These are phyloP conservation scores for Colletotrichum liriopes DNA, from an alignment of 2,329 filamentous ascomycete species.

Conservation along the genomic window DNA sequence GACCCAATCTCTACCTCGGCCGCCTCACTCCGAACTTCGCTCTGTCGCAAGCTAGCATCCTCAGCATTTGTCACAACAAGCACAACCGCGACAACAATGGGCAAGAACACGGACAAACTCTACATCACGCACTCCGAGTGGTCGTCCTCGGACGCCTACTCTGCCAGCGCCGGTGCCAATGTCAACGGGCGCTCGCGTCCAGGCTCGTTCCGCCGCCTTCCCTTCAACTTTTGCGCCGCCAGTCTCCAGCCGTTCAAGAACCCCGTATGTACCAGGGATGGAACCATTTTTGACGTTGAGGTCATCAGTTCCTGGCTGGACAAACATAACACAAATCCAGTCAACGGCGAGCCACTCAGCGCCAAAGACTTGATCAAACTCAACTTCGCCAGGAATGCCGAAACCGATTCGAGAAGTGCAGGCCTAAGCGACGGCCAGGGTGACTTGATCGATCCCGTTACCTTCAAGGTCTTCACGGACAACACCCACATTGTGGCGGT, in stretches of 20 bases:
- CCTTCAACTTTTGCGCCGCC: constrained; percentile 98
- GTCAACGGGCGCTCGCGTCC: constrained; percentile 68
- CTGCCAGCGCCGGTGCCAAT: constrained; percentile 82
- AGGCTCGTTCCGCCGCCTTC: constrained; percentile 86
- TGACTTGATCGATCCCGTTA: constrained; percentile 96
- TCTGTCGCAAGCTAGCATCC: constrained; percentile 15
- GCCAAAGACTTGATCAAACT: constrained; percentile 90
- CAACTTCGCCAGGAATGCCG: constrained; percentile 92
- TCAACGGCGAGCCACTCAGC: constrained; percentile 84
- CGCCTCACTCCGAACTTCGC: neutral
- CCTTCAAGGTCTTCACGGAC: constrained; percentile 97
- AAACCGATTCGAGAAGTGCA: constrained; percentile 66
- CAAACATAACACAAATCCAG: constrained; percentile 93
- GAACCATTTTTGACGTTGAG: constrained; percentile 95
- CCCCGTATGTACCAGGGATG: constrained; percentile 89
- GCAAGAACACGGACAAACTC: constrained; percentile 65
- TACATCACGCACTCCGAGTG: constrained; percentile 97
- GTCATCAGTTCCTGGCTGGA: constrained; percentile 96
- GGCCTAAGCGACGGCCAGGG: constrained; percentile 70
- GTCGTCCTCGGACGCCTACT: constrained; percentile 91
- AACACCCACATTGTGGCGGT: constrained; percentile 97
- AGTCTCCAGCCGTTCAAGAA: constrained; percentile 96
- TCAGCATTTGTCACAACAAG: neutral
- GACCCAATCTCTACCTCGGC: neutral
- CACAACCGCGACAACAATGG: constrained; percentile 53